These are phyloP conservation scores for Termitomyces sp. DNA, from an alignment of 768 basidiomycete genomes.

Conservation along the genomic window DNA sequence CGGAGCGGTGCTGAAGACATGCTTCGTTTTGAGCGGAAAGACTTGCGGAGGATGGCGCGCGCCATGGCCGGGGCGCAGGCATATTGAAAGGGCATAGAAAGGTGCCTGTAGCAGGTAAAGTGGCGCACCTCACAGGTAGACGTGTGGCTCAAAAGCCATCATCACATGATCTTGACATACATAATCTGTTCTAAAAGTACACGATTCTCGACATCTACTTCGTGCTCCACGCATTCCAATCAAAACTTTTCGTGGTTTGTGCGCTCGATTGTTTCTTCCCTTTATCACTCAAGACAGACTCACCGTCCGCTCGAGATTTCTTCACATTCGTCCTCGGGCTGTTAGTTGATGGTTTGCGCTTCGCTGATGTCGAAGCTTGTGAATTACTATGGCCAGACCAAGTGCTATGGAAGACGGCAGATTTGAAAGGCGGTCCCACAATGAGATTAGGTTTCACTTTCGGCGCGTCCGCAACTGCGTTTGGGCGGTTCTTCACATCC, in stretches of 20 bases:
- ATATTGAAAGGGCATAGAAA: constrained; percentile 6
- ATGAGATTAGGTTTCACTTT: neutral
- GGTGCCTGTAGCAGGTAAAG: neutral
- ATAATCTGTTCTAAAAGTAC: no score
- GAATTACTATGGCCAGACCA: constrained; percentile 1
- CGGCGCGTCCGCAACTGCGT: neutral
- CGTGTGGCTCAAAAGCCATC: neutral
- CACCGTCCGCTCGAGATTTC: neutral
- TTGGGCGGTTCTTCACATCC: neutral
- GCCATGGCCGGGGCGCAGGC: constrained; percentile 9
- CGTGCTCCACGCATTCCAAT: constrained; percentile 18
- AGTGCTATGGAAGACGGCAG: neutral
- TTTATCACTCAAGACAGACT: neutral
- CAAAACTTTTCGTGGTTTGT: constrained; percentile 8
- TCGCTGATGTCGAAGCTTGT: neutral
- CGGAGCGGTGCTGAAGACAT: constrained; percentile 19
- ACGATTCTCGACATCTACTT: neutral
- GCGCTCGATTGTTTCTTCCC: neutral
- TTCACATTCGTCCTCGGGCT: neutral
- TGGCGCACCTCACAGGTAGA: neutral
- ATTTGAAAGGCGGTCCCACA: neutral
- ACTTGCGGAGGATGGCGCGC: constrained; percentile 11
- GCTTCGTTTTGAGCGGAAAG: constrained; percentile 3
- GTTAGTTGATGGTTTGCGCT: neutral
- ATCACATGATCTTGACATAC: constrained; percentile 9